Base-by-base conservation (phyloP, 2,329 filamentous ascomycete species). In the Atkinsonella texensis region DNA sequence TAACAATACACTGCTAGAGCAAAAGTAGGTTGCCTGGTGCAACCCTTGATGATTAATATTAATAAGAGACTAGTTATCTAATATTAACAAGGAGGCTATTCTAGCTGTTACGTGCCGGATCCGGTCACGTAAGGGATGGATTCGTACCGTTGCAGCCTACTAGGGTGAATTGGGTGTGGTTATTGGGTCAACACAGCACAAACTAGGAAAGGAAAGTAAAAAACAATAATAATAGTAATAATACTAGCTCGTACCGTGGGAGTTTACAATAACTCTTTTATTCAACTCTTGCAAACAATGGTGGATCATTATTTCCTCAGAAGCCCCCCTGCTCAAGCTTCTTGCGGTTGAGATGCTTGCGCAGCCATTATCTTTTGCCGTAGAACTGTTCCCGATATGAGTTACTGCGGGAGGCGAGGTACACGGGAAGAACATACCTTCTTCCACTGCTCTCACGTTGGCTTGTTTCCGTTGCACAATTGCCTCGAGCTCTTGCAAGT, bases 401-500 rank as follows among this genome's bases (percentile, higher is more conserved):
- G 38, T 15, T 20, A 38, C 35, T 38, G 35, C 35, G 4, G 6
- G 11, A 38, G 35, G 35, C 2, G 11, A 12, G 35, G 15, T 4
- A 38, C 35, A 38, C 35, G 15, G 11, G 12, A 20, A 33, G 13
- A 44, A 59, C 64, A 53, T 71, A 84, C 87, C 87, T 72, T 97
- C 91, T 72, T 98, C 93, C 20, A 97, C 84, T 39, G 93, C 76
- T 52, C 87, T 81, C 56, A 95, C 71, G 65, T 93, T 96, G 58
- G 84, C 82, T 51, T 86, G 88, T 74, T 98, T 98, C 54, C 70
- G 70, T 59, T 80, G 74, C 3, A 81, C 71, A 48, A 82, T 80
- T 12, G 64, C 62, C 60, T 81, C 78, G 0, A 82, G 70, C 35
- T 79, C 77, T 56, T 78, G 75, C 32, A 81, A 70, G 50, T 74